These are phyloP conservation scores for Lumnitzera littorea DNA, from an alignment of 345 rosid species.

Conservation along the genomic window DNA sequence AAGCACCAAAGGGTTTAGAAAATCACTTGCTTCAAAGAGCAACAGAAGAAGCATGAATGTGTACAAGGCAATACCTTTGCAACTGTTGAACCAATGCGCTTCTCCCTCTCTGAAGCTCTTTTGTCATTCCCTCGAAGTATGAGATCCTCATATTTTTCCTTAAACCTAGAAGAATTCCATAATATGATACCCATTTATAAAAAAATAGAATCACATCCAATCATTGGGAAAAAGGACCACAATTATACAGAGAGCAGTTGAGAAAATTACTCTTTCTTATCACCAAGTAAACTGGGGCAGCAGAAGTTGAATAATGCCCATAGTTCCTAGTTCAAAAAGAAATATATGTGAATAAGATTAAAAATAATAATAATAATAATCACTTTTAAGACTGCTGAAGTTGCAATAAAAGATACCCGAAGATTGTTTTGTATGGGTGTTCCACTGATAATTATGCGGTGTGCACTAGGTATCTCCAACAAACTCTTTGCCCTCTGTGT, in stretches of 20 bases:
- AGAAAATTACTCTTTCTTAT: constrained; percentile 59
- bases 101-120: constrained; percentile 82
- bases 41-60: constrained; percentile 1
- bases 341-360: constrained; percentile 6
- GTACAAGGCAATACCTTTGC: constrained; percentile 60
- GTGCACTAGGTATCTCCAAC: constrained; percentile 88
- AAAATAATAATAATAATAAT: constrained; percentile 3
- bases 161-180: constrained; percentile 50
- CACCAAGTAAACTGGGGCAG: constrained; percentile 83
- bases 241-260: constrained; percentile 7
- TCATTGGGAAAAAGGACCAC: constrained; percentile 8
- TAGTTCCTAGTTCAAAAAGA: constrained; percentile 47
- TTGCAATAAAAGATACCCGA: constrained; percentile 45
- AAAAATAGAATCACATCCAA: neutral
- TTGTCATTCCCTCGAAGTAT: constrained; percentile 91
- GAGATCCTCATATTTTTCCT: constrained; percentile 63
- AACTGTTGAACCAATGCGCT: constrained; percentile 76
- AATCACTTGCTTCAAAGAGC: neutral
- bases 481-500: constrained; percentile 98
- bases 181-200: constrained; percentile 1
- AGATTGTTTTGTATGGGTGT: constrained; percentile 97
- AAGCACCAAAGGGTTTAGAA: neutral
- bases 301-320: constrained; percentile 97
- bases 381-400: neutral
- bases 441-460: constrained; percentile 85